phyloP scores from a whole-genome alignment of 2,329 filamentous ascomycete genomes.

The Aureobasidium subglaciale region DNA sequence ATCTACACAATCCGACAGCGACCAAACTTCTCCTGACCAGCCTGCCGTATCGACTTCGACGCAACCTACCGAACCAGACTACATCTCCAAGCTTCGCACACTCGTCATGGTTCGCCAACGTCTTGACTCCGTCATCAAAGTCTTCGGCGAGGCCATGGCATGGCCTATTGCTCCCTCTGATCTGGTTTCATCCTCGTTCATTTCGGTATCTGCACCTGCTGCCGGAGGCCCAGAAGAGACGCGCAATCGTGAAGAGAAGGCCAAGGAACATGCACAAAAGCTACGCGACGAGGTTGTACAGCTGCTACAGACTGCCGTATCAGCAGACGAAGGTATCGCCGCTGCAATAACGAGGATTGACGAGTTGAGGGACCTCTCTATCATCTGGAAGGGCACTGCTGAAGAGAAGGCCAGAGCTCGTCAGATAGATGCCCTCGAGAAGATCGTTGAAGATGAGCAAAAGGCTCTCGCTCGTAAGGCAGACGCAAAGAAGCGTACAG shows the following conservation, averaged over 20 bases:
- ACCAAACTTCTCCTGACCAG: slow-evolving; percentile 13
- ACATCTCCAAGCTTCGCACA: slow-evolving; percentile 72
- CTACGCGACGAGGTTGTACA: slow-evolving; percentile 65
- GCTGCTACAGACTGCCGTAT: slow-evolving; percentile 50
- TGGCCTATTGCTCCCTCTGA: slow-evolving; percentile 89
- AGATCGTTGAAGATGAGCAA: slow-evolving; percentile 70
- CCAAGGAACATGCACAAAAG: slow-evolving; percentile 67
- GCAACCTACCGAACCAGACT: slow-evolving; percentile 32
- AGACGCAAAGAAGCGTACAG: slow-evolving; percentile 17
- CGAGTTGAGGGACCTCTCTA: slow-evolving; percentile 65
- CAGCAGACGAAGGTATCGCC: slow-evolving; percentile 61
- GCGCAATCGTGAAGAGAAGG: slow-evolving; percentile 75
- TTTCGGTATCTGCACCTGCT: slow-evolving; percentile 83
- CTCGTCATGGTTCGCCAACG: slow-evolving; percentile 73
- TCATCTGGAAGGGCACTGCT: slow-evolving; percentile 91
- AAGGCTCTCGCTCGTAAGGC: slow-evolving; percentile 35
- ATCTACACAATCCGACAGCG: slow-evolving; percentile 10
- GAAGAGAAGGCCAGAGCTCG: slow-evolving; percentile 80
- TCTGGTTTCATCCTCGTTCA: slow-evolving; percentile 75
- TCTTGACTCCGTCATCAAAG: slow-evolving; percentile 83
- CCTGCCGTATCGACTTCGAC: background rate
- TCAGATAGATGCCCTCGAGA: slow-evolving; percentile 75
- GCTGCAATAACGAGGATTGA: slow-evolving; percentile 68
- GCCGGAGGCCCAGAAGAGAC: slow-evolving; percentile 49
- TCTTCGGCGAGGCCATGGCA: slow-evolving; percentile 92